Evolutionary conservation across 768 basidiomycete species (phyloP).

Genomic region (Pleurotus sapidus): DNA sequence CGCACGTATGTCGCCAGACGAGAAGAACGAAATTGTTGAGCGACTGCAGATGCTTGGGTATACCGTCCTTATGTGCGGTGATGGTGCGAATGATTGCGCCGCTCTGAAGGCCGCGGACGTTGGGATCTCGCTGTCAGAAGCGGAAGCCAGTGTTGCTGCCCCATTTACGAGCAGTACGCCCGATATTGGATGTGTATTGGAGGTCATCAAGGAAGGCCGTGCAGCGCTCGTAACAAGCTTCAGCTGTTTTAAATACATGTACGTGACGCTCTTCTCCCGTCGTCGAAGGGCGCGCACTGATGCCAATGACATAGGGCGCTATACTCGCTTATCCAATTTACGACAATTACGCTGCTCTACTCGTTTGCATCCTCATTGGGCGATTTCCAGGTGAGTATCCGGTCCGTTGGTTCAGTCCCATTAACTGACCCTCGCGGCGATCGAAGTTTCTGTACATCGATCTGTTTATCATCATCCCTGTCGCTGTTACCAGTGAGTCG

Average conservation of each 20-base stretch:
- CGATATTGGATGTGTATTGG: slow-evolving; percentile 93
- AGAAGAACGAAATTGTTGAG: slow-evolving; percentile 98
- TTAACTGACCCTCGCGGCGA: slow-evolving; percentile 9
- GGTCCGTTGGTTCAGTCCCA: background rate
- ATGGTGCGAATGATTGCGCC: slow-evolving; percentile 98
- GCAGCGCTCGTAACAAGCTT: slow-evolving; percentile 97
- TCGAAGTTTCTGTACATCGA: slow-evolving; percentile 93
- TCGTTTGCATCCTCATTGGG: slow-evolving; percentile 95
- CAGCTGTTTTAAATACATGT: slow-evolving; percentile 99
- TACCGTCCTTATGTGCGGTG: slow-evolving; percentile 97
- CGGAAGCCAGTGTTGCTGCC: slow-evolving; percentile 97
- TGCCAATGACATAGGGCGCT: slow-evolving; percentile 66
- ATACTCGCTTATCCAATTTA: slow-evolving; percentile 98
- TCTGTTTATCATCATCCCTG: slow-evolving; percentile 94
- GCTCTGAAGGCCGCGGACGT: slow-evolving; percentile 98
- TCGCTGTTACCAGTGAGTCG: slow-evolving; percentile 89
- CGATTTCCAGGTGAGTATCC: slow-evolving; percentile 80
- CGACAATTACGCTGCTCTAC: slow-evolving; percentile 93
- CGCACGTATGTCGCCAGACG: slow-evolving; percentile 98
- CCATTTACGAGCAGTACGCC: slow-evolving; percentile 94
- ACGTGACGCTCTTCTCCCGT: slow-evolving; percentile 25
- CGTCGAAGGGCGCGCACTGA: slow-evolving; percentile 7
- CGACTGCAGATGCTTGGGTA: slow-evolving; percentile 91
- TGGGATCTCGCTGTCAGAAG: slow-evolving; percentile 93
- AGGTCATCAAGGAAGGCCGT: slow-evolving; percentile 95